Percentiles rank a stretch among this genome's conserved stretches.
Conservation (phyloP, 441 rosid genomes). For the Lagerstroemia fauriei region DNA sequence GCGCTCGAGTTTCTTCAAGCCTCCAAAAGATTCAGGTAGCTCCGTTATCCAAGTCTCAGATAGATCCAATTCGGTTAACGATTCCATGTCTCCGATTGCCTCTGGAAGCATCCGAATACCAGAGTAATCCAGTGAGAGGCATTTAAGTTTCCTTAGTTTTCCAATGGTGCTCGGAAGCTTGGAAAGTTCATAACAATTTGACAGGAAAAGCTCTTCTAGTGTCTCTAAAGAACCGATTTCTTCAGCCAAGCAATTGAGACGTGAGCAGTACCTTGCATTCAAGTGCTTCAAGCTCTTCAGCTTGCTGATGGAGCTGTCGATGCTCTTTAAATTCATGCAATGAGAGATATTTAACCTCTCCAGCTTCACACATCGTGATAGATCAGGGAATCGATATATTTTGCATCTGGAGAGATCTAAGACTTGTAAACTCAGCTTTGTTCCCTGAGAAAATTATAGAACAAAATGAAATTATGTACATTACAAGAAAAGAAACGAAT, state of each 20-base stretch:
- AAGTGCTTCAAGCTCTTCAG: not conserved
- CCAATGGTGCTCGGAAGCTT: not conserved
- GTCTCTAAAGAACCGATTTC: not conserved
- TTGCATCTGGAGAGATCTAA: too few species aligned
- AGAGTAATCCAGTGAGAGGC: not conserved
- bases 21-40: conserved; percentile 11
- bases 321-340: not conserved
- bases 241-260: not conserved
- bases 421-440: too few species aligned
- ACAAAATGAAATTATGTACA: too few species aligned
- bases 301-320: conserved; percentile 1
- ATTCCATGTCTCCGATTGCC: not conserved
- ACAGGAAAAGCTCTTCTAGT: not conserved
- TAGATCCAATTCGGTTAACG: not conserved
- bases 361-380: not conserved
- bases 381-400: not conserved
- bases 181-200: not conserved
- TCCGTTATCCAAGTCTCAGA: not conserved
- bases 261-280: not conserved
- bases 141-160: not conserved
- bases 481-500: too few species aligned
- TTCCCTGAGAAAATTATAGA: too few species aligned
- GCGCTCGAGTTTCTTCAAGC: not conserved
- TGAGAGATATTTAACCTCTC: not conserved
- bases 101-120: not conserved